phyloP scores from a whole-genome alignment of 2,329 filamentous ascomycete genomes.

The Penicillium corylophilum region DNA sequence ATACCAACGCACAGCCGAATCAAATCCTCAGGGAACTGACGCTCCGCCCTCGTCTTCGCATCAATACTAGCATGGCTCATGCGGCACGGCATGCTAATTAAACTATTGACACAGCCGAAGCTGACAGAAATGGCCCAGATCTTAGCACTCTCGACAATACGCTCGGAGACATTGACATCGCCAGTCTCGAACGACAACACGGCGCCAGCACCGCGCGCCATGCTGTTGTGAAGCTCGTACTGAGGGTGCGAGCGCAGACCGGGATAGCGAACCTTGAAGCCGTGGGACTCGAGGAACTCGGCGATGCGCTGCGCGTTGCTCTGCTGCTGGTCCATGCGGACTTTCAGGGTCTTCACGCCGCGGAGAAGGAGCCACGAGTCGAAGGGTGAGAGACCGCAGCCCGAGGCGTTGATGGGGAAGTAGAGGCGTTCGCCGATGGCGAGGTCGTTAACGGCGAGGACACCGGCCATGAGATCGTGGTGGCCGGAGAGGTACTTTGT shows the following conservation, averaged over 20 bases:
- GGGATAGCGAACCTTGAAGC: slow-evolving; percentile 93
- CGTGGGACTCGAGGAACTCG: slow-evolving; percentile 83
- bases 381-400: slow-evolving; percentile 90
- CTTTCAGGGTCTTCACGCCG: slow-evolving; percentile 92
- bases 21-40: slow-evolving; percentile 93
- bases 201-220: slow-evolving; percentile 89
- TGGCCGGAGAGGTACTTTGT: slow-evolving; percentile 98
- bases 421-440: slow-evolving; percentile 83
- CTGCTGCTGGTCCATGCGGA: slow-evolving; percentile 99
- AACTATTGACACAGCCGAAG: slow-evolving; percentile 95
- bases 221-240: slow-evolving; percentile 92
- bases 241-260: slow-evolving; percentile 93
- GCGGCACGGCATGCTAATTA: slow-evolving; percentile 99
- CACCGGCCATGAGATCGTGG: slow-evolving; percentile 98
- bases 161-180: slow-evolving; percentile 75
- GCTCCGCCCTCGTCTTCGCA: slow-evolving; percentile 82
- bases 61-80: slow-evolving; percentile 99
- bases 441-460: slow-evolving; percentile 85
- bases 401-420: slow-evolving; percentile 95
- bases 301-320: slow-evolving; percentile 87
- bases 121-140: slow-evolving; percentile 95
- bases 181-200: slow-evolving; percentile 97
- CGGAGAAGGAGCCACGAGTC: slow-evolving; percentile 95
- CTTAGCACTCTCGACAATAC: slow-evolving; percentile 89
- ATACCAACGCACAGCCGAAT: slow-evolving; percentile 96